Evolutionary conservation across 208 protist genomes (phyloP).

Genomic region (Trypanosoma mega): DNA sequence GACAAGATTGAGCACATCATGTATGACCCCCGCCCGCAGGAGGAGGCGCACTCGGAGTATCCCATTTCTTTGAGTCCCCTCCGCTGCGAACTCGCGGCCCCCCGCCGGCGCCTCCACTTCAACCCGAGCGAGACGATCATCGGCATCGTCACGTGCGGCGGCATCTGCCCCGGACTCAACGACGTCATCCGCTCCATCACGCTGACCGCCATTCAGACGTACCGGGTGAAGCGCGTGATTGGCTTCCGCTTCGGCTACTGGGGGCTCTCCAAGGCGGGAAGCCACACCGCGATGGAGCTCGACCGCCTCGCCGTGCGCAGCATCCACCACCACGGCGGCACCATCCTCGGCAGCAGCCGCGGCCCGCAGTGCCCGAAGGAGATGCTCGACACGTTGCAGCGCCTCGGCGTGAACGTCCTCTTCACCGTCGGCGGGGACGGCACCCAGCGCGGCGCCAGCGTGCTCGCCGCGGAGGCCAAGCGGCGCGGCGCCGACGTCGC

Average conservation of each 20-base stretch:
- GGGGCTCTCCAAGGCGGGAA: conserved; percentile 88
- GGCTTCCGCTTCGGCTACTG: conserved; percentile 93
- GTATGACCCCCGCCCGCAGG: conserved; percentile 81
- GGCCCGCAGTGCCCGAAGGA: conserved; percentile 84
- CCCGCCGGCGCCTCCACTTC: conserved; percentile 87
- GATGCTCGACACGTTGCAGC: conserved; percentile 91
- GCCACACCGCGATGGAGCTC: conserved; percentile 85
- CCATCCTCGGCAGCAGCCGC: conserved; percentile 91
- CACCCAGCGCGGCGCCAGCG: conserved; percentile 89
- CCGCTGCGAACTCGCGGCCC: conserved; percentile 71
- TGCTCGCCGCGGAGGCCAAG: conserved; percentile 81
- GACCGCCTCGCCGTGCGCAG: conserved; percentile 70
- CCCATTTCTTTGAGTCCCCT: conserved; percentile 73
- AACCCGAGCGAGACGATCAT: conserved; percentile 84
- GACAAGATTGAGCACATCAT: conserved; percentile 87
- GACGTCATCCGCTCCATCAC: conserved; percentile 93
- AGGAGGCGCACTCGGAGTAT: conserved; percentile 46
- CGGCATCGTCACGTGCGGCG: conserved; percentile 95
- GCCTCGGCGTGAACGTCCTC: conserved; percentile 88
- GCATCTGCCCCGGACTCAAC: conserved; percentile 96
- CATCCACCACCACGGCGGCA: conserved; percentile 93
- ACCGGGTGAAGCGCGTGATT: conserved; percentile 91
- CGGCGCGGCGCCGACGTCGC: conserved; percentile 80
- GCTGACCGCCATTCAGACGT: conserved; percentile 65
- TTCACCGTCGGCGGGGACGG: conserved; percentile 95